Evolutionary conservation across 2,329 filamentous ascomycete genomes (phyloP).

Genomic region (Fusarium buharicum): DNA sequence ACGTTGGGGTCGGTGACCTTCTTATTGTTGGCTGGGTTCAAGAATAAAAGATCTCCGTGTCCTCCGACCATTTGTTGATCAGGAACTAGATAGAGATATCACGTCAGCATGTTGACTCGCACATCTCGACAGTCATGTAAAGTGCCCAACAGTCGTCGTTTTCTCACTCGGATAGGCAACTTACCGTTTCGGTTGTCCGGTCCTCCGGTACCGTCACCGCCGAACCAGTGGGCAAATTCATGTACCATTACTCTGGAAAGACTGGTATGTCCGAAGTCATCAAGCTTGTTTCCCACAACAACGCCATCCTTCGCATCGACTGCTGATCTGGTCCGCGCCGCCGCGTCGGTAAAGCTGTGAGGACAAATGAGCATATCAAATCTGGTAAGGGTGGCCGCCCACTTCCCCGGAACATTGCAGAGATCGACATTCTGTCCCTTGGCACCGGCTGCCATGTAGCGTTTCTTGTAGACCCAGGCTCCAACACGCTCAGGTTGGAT

Average conservation of each 20-base stretch:
- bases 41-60: neutral
- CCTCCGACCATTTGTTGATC: neutral
- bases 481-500: neutral
- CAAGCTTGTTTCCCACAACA: neutral
- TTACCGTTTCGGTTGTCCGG: neutral
- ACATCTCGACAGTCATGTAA: neutral
- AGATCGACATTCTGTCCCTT: neutral
- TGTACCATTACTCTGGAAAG: slow-evolving; percentile 1
- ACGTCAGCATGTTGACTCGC: neutral
- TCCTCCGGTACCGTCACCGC: neutral
- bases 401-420: neutral
- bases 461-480: neutral
- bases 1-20: neutral
- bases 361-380: neutral
- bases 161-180: neutral
- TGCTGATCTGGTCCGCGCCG: neutral
- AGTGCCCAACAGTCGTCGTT: too few species aligned
- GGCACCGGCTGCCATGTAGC: neutral
- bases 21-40: neutral
- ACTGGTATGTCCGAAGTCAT: neutral
- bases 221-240: slow-evolving; percentile 1
- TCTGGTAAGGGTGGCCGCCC: neutral
- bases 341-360: neutral
- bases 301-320: neutral
- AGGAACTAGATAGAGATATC: neutral